Evolutionary conservation across 306 rosid genomes (phyloP).

Genomic region (Prinsepia uniflora): DNA sequence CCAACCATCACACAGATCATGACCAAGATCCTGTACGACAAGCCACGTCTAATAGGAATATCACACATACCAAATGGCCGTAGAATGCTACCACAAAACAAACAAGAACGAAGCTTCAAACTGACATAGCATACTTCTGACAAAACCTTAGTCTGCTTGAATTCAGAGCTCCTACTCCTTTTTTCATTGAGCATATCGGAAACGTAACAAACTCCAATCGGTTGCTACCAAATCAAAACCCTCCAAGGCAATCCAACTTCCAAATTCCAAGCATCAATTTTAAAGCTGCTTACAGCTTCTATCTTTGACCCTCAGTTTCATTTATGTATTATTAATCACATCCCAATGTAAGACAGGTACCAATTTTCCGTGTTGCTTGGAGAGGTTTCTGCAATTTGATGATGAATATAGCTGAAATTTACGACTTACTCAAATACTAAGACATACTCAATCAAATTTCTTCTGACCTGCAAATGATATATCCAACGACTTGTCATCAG

Average conservation of each 20-base stretch:
- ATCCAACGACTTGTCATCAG: constrained; percentile 50
- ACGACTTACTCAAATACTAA: neutral
- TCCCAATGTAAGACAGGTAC: neutral
- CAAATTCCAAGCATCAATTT: neutral
- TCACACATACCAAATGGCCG: neutral
- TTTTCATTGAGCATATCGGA: neutral
- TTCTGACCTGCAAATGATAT: constrained; percentile 41
- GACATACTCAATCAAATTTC: neutral
- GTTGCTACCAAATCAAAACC: neutral
- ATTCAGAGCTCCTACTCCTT: neutral
- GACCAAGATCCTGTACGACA: neutral
- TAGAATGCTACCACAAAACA: neutral
- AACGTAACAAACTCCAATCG: neutral
- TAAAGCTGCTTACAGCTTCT: neutral
- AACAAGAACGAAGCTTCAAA: neutral
- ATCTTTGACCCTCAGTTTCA: neutral
- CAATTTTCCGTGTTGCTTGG: neutral
- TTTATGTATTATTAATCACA: neutral
- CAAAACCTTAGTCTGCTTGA: neutral
- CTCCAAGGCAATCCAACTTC: neutral
- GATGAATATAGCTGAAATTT: neutral
- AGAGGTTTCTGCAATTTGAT: neutral
- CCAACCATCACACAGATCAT: neutral
- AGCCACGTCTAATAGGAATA: neutral
- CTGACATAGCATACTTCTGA: neutral